These are phyloP conservation scores for Boletus rubropictus DNA, from an alignment of 768 basidiomycete genomes.

Conservation along the genomic window DNA sequence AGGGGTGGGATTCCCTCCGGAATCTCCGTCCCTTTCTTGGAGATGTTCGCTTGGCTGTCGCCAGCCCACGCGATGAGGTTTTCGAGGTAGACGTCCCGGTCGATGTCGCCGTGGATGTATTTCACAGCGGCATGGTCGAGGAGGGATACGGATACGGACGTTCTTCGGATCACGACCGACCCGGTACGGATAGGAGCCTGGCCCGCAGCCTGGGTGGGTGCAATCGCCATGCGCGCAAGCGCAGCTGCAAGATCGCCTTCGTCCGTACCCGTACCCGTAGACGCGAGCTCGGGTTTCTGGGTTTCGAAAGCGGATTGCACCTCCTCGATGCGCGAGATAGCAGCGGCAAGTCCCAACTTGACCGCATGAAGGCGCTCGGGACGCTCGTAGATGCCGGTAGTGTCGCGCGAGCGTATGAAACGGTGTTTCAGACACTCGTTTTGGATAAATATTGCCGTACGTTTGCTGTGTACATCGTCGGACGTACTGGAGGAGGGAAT, in stretches of 20 bases:
- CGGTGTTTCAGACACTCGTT: constrained; percentile 53
- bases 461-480: constrained; percentile 2
- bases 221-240: constrained; percentile 40
- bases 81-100: constrained; percentile 60
- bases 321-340: constrained; percentile 65
- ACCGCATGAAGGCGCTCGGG: constrained; percentile 87
- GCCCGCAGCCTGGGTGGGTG: constrained; percentile 1
- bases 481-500: neutral
- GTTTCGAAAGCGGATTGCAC: neutral
- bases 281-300: neutral
- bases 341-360: constrained; percentile 74
- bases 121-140: constrained; percentile 60
- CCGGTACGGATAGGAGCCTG: constrained; percentile 9
- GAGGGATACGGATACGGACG: constrained; percentile 35
- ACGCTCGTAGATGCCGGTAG: constrained; percentile 78
- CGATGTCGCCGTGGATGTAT: constrained; percentile 63
- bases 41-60: constrained; percentile 58
- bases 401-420: constrained; percentile 8
- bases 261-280: constrained; percentile 26
- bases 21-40: constrained; percentile 64
- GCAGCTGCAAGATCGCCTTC: constrained; percentile 46
- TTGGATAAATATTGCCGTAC: constrained; percentile 47
- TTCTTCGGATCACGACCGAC: constrained; percentile 46
- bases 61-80: constrained; percentile 58
- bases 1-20: constrained; percentile 66